These are phyloP conservation scores for Thymus mandschuricus DNA, from an alignment of 257 asterid genomes.

Conservation along the genomic window DNA sequence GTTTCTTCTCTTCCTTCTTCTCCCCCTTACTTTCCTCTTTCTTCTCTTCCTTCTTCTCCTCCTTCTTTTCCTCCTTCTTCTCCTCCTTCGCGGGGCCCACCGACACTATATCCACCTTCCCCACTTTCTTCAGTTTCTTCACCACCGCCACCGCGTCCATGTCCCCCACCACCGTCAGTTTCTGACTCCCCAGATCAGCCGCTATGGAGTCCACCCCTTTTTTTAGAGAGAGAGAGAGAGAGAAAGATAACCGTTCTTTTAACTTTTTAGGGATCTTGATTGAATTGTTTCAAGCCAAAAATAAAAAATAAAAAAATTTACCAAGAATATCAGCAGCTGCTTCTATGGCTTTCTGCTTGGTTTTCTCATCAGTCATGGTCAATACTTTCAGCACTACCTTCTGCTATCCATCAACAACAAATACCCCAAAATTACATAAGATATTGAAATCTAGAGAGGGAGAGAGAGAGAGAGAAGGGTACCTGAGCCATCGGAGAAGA, in stretches of 20 bases:
- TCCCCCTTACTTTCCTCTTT: conserved; percentile 41
- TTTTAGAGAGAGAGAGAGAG: neutral
- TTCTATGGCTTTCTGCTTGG: conserved; percentile 70
- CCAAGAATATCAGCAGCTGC: conserved; percentile 68
- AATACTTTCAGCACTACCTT: conserved; percentile 57
- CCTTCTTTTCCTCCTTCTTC: conserved; percentile 45
- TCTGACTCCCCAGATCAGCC: conserved; percentile 56
- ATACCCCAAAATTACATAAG: neutral
- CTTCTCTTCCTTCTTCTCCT: conserved; percentile 41
- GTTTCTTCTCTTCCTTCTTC: conserved; percentile 43
- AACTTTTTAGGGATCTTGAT: neutral
- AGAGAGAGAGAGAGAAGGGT: neutral
- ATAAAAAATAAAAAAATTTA: conserved; percentile 12
- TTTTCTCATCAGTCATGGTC: conserved; percentile 69
- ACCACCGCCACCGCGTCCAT: conserved; percentile 69
- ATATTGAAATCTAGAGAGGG: too few species aligned
- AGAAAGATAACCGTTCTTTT: neutral
- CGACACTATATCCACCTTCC: conserved; percentile 52
- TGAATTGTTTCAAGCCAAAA: neutral
- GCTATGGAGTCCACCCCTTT: conserved; percentile 69
- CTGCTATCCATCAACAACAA: conserved; percentile 29
- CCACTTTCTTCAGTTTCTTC: conserved; percentile 62
- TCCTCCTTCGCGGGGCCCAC: conserved; percentile 63
- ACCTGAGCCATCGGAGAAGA: conserved; percentile 54
- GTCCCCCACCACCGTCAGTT: conserved; percentile 61